phyloP scores from a whole-genome alignment of 106 monocot species.

The Chionographis japonica region DNA sequence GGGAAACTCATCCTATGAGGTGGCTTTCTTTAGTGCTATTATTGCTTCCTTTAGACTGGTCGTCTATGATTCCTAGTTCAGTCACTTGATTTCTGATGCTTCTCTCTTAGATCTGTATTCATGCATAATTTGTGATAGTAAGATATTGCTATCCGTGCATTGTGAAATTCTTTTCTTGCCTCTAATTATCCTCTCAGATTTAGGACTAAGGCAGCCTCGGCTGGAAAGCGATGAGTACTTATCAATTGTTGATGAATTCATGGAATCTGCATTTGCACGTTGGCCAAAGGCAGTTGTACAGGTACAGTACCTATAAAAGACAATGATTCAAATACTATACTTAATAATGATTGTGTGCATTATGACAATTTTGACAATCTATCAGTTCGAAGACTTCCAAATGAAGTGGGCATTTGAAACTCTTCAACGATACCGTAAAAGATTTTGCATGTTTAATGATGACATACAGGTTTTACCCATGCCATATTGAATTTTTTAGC shows the following conservation, averaged over 20 bases:
- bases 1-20: too few species aligned
- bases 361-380: conserved; percentile 7
- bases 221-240: conserved; percentile 95
- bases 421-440: conserved; percentile 80
- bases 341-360: neutral
- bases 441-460: conserved; percentile 99
- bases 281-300: conserved; percentile 98
- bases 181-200: conserved; percentile 41
- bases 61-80: too few species aligned
- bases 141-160: neutral
- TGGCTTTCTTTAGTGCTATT: too few species aligned
- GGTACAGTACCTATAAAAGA: conserved; percentile 30
- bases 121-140: neutral
- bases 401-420: conserved; percentile 99
- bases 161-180: neutral
- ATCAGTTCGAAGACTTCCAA: conserved; percentile 98
- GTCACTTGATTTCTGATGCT: too few species aligned
- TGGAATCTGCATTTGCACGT: conserved; percentile 92
- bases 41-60: too few species aligned
- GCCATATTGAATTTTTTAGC: neutral
- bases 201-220: conserved; percentile 91
- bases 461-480: conserved; percentile 74
- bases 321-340: neutral
- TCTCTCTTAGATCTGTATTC: too few species aligned
- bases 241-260: conserved; percentile 92